phyloP scores from a whole-genome alignment of 805 yeast genomes.

The Cephaloascus albidus region DNA sequence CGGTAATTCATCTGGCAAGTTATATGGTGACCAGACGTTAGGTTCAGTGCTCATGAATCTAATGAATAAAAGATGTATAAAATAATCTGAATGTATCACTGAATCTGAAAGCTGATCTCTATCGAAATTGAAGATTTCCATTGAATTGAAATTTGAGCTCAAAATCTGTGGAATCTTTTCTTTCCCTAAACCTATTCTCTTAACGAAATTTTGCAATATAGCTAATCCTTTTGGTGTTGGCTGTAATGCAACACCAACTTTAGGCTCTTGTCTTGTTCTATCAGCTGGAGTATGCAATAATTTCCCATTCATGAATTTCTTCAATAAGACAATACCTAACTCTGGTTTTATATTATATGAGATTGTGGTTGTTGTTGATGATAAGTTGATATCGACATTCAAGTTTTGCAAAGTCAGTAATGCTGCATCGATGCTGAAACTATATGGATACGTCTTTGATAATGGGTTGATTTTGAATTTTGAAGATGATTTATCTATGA shows the following conservation, averaged over 20 bases:
- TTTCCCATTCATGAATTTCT: slow-evolving; percentile 48
- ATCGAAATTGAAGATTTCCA: slow-evolving; percentile 62
- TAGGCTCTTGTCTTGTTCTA: slow-evolving; percentile 47
- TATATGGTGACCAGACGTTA: slow-evolving; percentile 58
- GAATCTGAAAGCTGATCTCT: slow-evolving; percentile 50
- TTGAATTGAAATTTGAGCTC: slow-evolving; percentile 52
- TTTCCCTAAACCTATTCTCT: slow-evolving; percentile 40
- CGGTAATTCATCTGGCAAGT: slow-evolving; percentile 40
- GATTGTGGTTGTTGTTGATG: slow-evolving; percentile 42
- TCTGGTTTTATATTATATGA: slow-evolving; percentile 44
- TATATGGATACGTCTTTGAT: slow-evolving; percentile 33
- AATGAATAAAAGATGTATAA: slow-evolving; percentile 56
- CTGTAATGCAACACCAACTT: slow-evolving; percentile 42
- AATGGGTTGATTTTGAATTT: slow-evolving; percentile 14
- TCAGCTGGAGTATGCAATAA: slow-evolving; percentile 70
- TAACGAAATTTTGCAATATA: slow-evolving; percentile 50
- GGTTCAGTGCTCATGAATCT: slow-evolving; percentile 57
- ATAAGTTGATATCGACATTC: slow-evolving; percentile 35
- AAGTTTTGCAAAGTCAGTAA: slow-evolving; percentile 40
- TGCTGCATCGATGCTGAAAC: slow-evolving; percentile 47
- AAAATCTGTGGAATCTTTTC: slow-evolving; percentile 35
- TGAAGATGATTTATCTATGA: slow-evolving; percentile 9
- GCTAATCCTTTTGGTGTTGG: slow-evolving; percentile 92
- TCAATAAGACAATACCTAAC: slow-evolving; percentile 36
- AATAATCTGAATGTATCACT: slow-evolving; percentile 50